Percentiles rank a stretch among this genome's conserved stretches.
Evolutionary conservation across 108 stramenopile species (phyloP).

Genomic region (Cyclotella atomus): DNA sequence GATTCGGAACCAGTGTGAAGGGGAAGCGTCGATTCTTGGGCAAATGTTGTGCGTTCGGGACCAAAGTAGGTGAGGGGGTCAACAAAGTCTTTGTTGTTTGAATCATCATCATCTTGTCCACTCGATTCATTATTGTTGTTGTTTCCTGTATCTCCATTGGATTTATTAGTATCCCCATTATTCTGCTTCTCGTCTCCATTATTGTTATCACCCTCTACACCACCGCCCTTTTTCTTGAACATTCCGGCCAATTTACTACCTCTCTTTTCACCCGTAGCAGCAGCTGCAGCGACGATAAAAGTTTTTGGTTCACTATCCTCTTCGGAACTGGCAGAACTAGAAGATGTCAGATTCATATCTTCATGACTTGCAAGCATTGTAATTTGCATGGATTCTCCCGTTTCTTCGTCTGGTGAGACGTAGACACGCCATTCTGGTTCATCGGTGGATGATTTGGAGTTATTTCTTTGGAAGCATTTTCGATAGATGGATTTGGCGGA

Average conservation of each 20-base stretch:
- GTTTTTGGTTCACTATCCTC: background rate
- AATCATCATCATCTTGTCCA: constrained; percentile 15
- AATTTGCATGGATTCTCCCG: constrained; percentile 2
- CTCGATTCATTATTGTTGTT: constrained; percentile 12
- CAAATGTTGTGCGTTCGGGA: constrained; percentile 23
- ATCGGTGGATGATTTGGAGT: background rate
- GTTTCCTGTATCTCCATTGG: constrained; percentile 12
- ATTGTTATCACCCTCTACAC: background rate
- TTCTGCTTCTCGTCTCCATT: background rate
- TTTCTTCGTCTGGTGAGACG: background rate
- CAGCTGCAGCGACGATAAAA: background rate
- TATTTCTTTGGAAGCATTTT: no score
- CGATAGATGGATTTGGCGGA: background rate
- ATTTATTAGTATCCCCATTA: background rate
- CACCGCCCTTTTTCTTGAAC: constrained; percentile 14
- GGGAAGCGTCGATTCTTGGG: constrained; percentile 36
- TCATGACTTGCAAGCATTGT: background rate
- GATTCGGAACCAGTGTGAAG: constrained; percentile 25
- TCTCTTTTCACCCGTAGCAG: background rate
- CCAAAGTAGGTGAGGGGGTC: constrained; percentile 18
- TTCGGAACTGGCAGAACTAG: background rate
- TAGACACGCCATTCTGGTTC: background rate
- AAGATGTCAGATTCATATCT: background rate
- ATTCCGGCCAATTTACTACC: constrained; percentile 3
- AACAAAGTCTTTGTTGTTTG: background rate